phyloP scores from a whole-genome alignment of 495 filamentous ascomycete species.

The Aspergillus homomorphus region DNA sequence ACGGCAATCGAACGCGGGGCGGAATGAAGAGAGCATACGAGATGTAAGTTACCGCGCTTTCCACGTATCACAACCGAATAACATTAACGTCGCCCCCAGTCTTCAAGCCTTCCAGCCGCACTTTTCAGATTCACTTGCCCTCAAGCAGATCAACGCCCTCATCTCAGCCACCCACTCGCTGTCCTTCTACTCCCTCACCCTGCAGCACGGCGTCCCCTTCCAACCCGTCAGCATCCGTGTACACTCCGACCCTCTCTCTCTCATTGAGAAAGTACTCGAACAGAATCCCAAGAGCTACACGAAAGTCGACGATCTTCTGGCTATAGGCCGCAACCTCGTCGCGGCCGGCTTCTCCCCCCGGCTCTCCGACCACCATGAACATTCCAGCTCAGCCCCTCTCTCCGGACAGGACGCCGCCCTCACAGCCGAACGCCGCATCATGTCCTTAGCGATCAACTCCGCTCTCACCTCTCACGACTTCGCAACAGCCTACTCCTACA shows the following conservation, averaged over 20 bases:
- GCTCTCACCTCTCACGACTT: conserved; percentile 87
- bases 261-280: conserved; percentile 80
- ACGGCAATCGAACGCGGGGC: conserved; percentile 78
- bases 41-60: conserved; percentile 54
- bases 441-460: conserved; percentile 83
- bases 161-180: conserved; percentile 83
- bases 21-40: conserved; percentile 81
- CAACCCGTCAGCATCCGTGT: conserved; percentile 87
- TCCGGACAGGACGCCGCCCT: conserved; percentile 27
- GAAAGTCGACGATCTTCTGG: conserved; percentile 77
- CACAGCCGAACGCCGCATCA: conserved; percentile 64
- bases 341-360: conserved; percentile 56
- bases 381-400: conserved; percentile 6
- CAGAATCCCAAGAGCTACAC: conserved; percentile 87
- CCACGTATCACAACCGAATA: neutral
- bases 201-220: conserved; percentile 90
- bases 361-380: conserved; percentile 21
- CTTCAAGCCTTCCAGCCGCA: conserved; percentile 66
- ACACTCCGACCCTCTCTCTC: conserved; percentile 76
- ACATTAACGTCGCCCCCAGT: conserved; percentile 36
- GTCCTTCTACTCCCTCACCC: conserved; percentile 81
- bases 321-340: conserved; percentile 73
- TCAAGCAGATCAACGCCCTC: conserved; percentile 62
- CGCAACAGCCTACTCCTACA: conserved; percentile 94
- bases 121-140: conserved; percentile 52